phyloP scores from a whole-genome alignment of 179 eudicot genomes.

The Beta corolliflora region DNA sequence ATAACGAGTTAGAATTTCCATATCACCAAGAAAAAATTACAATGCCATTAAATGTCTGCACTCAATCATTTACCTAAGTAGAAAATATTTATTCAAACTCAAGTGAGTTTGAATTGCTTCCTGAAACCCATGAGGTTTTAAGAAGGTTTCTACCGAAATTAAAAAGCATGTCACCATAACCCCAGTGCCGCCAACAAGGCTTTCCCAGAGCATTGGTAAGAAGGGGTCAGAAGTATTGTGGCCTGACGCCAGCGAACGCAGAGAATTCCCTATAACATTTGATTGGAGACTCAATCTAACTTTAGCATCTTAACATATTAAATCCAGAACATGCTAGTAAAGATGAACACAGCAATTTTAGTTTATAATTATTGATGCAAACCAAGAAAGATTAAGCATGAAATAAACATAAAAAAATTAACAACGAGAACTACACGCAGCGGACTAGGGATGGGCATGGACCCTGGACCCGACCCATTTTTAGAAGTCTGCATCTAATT shows the following conservation, averaged over 20 bases:
- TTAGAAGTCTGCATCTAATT: too few relatives aligned
- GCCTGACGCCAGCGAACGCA: background rate
- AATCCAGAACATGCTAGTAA: background rate
- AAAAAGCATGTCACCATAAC: background rate
- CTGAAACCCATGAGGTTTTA: too few relatives aligned
- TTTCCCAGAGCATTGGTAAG: background rate
- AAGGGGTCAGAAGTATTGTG: background rate
- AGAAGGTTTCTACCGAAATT: background rate
- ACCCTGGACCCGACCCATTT: too few relatives aligned
- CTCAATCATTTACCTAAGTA: slow-evolving; percentile 26
- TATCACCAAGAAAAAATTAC: slow-evolving; percentile 36
- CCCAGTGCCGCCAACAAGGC: background rate
- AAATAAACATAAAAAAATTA: background rate
- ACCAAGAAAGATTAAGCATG: background rate
- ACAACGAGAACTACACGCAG: too few relatives aligned
- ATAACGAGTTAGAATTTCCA: slow-evolving; percentile 73
- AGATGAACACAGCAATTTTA: background rate
- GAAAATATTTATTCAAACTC: slow-evolving; percentile 19
- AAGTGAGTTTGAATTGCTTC: background rate
- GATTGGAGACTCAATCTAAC: background rate
- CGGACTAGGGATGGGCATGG: too few relatives aligned
- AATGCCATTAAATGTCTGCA: background rate
- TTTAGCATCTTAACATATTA: background rate
- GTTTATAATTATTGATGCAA: background rate
- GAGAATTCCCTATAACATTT: background rate